Evolutionary conservation across 169 alveolate genomes (phyloP), one percentile per base, ranked within the genome.

Genomic region (Cryptosporidium baileyi): DNA sequence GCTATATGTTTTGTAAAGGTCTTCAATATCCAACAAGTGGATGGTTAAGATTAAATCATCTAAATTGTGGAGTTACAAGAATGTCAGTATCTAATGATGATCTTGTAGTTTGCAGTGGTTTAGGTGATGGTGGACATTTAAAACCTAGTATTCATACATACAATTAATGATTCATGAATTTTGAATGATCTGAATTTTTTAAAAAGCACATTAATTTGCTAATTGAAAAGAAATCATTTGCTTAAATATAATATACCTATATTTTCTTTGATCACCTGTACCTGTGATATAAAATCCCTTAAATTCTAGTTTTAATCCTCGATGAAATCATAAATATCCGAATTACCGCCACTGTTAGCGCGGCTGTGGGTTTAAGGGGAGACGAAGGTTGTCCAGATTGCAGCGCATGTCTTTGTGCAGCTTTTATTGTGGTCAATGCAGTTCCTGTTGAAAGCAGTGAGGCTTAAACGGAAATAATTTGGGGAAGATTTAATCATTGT

Each of bases 1-100:
- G 91, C 30, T 90, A 82, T 17, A 80, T 90, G 80, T 61, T 90
- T 43, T 90, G 93, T 44, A 82, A 90, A 38, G 93, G 91, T 28
- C 80, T 90, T 26, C 93, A 90, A 57, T 57, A 81, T 47, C 91
- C 93, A 28, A 51, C 89, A 67, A 67, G 81, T 65, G 90, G 91
- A 5, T 90, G 93, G 93, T 51, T 90, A 15, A 63, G 93, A 30
- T 65, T 90, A 44, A 81, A 89, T 41, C 88, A 89, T 44, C 80
- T 74, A 51, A 90, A 90, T 51, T 90, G 91, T 65, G 91, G 93
- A 3, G 62, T 90, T 38, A 90, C 93, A 8, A 54, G 74, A 15
- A 74, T 74, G 67, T 51, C 67, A 1, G 17, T 74, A 32, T 74
- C 74, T 7, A 52, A 41, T 19, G 67, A 74, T 30, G 54, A 54